Evolutionary conservation across 257 asterid species (phyloP), one percentile per base, ranked within the genome.

Genomic region (Vinca minor): DNA sequence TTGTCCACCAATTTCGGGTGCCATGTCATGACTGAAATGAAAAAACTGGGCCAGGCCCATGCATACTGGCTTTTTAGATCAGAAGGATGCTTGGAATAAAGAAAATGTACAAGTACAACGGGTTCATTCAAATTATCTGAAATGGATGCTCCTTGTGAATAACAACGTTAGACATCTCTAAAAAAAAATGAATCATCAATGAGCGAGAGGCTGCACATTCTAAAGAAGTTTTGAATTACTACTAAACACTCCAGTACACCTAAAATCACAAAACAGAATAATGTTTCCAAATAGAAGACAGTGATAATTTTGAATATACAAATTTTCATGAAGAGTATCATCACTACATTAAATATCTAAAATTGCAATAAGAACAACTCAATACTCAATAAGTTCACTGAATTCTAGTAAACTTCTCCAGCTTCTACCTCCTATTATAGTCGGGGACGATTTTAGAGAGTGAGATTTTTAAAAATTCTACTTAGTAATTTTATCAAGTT

Each of bases 371-470:
- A 25, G 8, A 49, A 49, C 32, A 50, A 50, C 57, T 23, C n/a
- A 11, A 50, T 14, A 31, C 62, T 56, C 23, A 7, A n/a, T 6
- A 56, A 56, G 29, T 53, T 26, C 15, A 14, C 4, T 11, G 18
- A 23, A 23, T 50, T 23, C 57, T 50, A 2, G 57, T 21, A 44
- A 45, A 44, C 58, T 63, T 29, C 56, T 38, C 35, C 23, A 20
- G 68, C 67, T 45, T 60, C 12, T 12, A 23, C 25, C 66, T 6
- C 21, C 7, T 61, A 61, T 7, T 44, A 13, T n/a, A n/a, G n/a
- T n/a, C n/a, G n/a, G n/a, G n/a, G n/a, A n/a, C n/a, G n/a, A n/a
- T n/a, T n/a, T n/a, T n/a, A n/a, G n/a, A n/a, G n/a, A n/a, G n/a
- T n/a, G n/a, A n/a, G n/a, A n/a, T n/a, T n/a, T n/a, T n/a, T n/a